Conservation (phyloP, 2,329 filamentous ascomycete species). For the Blumeriella jaapii region DNA sequence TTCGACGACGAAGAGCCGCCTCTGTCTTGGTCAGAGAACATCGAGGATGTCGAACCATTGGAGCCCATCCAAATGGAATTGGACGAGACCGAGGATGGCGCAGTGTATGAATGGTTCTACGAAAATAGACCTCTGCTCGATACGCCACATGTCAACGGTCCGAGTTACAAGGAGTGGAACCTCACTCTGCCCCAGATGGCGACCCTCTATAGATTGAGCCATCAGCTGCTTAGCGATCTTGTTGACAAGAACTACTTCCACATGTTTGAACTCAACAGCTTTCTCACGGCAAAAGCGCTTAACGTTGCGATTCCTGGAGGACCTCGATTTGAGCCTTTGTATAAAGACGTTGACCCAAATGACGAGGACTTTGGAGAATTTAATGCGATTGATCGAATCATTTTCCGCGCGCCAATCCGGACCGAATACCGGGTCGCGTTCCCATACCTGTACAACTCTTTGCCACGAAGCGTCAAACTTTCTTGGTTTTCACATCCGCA, state of each 20-base stretch:
- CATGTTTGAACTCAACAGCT: slow-evolving; percentile 90
- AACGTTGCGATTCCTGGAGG: slow-evolving; percentile 98
- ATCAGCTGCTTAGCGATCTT: slow-evolving; percentile 80
- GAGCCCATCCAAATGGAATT: slow-evolving; percentile 99
- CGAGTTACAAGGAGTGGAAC: slow-evolving; percentile 96
- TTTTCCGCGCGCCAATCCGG: slow-evolving; percentile 88
- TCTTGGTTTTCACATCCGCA: slow-evolving; percentile 93
- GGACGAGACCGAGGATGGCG: slow-evolving; percentile 81
- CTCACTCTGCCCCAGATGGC: slow-evolving; percentile 91
- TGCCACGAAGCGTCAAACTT: slow-evolving; percentile 86
- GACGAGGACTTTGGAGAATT: slow-evolving; percentile 99
- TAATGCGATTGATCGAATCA: slow-evolving; percentile 98
- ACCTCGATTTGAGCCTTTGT: slow-evolving; percentile 89
- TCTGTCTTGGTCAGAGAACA: slow-evolving; percentile 95
- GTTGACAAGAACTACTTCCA: slow-evolving; percentile 97
- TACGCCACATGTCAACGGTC: slow-evolving; percentile 87
- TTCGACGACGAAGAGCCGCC: slow-evolving; percentile 98
- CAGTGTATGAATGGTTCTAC: slow-evolving; percentile 96
- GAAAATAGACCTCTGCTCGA: slow-evolving; percentile 85
- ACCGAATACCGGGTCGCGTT: slow-evolving; percentile 94
- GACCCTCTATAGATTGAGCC: slow-evolving; percentile 80
- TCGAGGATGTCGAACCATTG: slow-evolving; percentile 93
- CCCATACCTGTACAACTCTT: slow-evolving; percentile 90
- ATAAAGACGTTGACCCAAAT: slow-evolving; percentile 98
- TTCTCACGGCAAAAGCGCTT: slow-evolving; percentile 89